Percentiles rank a stretch among this genome's conserved stretches.
Evolutionary conservation across 2,329 filamentous ascomycete species (phyloP).

Genomic region (Colletotrichum brevisporum): DNA sequence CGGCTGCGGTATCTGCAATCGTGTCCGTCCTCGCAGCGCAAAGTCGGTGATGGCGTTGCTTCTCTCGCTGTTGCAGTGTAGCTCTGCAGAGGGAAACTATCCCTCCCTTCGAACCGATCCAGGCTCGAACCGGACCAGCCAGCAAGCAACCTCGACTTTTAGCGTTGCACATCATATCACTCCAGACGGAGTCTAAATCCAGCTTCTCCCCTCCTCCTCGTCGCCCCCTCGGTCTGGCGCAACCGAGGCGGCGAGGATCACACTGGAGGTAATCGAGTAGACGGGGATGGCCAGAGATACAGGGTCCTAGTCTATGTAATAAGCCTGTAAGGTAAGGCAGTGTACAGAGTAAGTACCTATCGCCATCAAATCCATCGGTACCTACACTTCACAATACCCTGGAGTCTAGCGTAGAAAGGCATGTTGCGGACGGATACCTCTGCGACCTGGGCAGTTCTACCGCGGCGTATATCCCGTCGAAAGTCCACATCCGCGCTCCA

Average conservation of each 20-base stretch:
- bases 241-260: conserved; percentile 33
- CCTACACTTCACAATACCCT: too few relatives aligned
- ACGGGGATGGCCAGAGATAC: background rate
- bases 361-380: too few relatives aligned
- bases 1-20: conserved; percentile 4
- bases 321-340: background rate
- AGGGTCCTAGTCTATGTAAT: background rate
- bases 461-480: too few relatives aligned
- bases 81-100: conserved; percentile 1
- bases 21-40: background rate
- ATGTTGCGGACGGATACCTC: too few relatives aligned
- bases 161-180: conserved; percentile 15
- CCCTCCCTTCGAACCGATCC: conserved; percentile 32
- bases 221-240: conserved; percentile 23
- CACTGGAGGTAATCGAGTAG: background rate
- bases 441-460: too few relatives aligned
- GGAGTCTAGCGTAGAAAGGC: too few relatives aligned
- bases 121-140: background rate
- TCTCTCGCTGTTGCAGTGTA: background rate
- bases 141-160: background rate
- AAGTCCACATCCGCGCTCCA: too few relatives aligned
- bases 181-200: background rate
- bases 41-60: background rate
- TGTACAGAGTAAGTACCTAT: background rate
- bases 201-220: background rate